A percentile compares a stretch with the other conserved stretches of the same genome.
These are phyloP conservation scores for Saprolegnia diclina DNA, from an alignment of 352 stramenopile species.

Conservation along the genomic window DNA sequence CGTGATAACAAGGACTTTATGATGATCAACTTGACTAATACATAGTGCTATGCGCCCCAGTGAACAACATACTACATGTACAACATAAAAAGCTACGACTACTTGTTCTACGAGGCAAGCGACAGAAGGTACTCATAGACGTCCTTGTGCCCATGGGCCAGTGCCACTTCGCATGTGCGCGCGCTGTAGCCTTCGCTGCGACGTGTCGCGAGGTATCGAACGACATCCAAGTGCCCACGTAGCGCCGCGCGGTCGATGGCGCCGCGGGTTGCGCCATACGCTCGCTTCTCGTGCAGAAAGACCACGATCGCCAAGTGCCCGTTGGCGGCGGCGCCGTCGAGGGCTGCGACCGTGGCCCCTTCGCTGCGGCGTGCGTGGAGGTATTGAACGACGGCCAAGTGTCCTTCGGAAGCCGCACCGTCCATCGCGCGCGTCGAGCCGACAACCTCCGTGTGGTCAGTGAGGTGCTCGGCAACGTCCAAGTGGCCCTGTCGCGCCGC, in stretches of 20 bases:
- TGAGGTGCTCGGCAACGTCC: background rate
- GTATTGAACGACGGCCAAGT: slow-evolving; percentile 21
- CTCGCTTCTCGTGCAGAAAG: slow-evolving; percentile 20
- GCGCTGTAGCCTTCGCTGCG: slow-evolving; percentile 21
- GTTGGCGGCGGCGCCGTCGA: slow-evolving; percentile 19
- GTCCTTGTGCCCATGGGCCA: background rate
- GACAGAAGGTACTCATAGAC: background rate
- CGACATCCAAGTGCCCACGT: slow-evolving; percentile 24
- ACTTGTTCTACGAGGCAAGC: too few relatives aligned
- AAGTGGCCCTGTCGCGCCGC: slow-evolving; percentile 2
- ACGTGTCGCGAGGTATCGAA: slow-evolving; percentile 4
- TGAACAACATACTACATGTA: too few relatives aligned
- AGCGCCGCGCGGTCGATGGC: slow-evolving; percentile 21
- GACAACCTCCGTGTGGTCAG: background rate
- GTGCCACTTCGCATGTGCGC: background rate
- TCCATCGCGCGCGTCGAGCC: slow-evolving; percentile 15
- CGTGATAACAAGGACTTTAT: too few relatives aligned
- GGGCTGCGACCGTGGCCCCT: slow-evolving; percentile 18
- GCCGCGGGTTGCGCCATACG: background rate
- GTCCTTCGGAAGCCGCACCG: background rate
- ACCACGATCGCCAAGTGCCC: slow-evolving; percentile 19
- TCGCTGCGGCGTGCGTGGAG: slow-evolving; percentile 1
- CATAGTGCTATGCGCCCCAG: too few relatives aligned
- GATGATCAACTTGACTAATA: too few relatives aligned
- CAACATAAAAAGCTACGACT: too few relatives aligned